Conservation (phyloP, 169 alveolate species). For the Babesia caballi region DNA sequence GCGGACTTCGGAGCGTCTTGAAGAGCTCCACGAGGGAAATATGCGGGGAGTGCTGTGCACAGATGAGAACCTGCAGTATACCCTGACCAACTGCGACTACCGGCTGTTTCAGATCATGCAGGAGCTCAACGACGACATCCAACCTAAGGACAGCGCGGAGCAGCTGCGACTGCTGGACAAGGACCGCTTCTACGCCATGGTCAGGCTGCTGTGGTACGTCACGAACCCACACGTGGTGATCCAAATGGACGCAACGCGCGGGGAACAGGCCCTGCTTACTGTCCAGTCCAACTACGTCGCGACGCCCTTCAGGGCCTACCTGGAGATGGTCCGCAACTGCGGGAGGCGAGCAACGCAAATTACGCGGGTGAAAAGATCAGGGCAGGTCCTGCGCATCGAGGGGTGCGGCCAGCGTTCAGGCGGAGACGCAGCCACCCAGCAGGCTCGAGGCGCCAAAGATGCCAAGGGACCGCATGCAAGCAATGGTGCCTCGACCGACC, state of each 20-base stretch:
- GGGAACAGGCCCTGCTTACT: not conserved
- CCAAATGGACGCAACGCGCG: not conserved
- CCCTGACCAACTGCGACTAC: constrained; percentile 35
- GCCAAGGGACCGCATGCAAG: no score
- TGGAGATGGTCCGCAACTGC: not conserved
- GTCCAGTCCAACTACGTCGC: constrained; percentile 22
- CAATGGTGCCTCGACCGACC: no score
- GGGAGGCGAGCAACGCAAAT: not conserved
- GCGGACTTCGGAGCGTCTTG: not conserved
- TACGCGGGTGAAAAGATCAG: no score
- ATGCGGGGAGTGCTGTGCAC: constrained; percentile 1
- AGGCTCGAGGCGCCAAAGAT: no score
- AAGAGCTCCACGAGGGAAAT: constrained; percentile 7
- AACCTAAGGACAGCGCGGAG: not conserved
- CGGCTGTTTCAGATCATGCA: constrained; percentile 33
- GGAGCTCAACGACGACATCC: not conserved
- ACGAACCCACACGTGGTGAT: constrained; percentile 40
- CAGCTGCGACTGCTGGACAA: constrained; percentile 21
- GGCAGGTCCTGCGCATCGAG: not conserved
- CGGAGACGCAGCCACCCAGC: not conserved
- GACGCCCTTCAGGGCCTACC: constrained; percentile 7
- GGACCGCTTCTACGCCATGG: constrained; percentile 38
- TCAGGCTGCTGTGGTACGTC: constrained; percentile 33
- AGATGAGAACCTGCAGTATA: not conserved
- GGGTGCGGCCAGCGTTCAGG: not conserved